These are phyloP conservation scores for Phytophthora hibernalis DNA, from an alignment of 352 stramenopile genomes.

Conservation along the genomic window DNA sequence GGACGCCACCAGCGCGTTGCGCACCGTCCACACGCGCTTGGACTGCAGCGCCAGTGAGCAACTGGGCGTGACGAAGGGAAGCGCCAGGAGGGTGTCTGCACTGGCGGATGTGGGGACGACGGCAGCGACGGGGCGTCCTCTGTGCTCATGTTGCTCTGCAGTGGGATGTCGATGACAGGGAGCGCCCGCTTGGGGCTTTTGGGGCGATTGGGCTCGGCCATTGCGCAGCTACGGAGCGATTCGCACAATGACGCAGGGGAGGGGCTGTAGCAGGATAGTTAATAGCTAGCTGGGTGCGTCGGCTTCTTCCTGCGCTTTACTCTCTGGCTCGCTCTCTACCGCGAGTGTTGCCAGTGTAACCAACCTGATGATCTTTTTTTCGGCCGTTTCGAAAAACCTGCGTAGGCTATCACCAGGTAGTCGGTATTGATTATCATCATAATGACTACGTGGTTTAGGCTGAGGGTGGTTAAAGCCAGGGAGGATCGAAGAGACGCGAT, in stretches of 20 bases:
- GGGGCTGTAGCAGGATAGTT: too few species aligned
- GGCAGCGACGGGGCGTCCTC: constrained; percentile 58
- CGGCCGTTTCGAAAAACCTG: background rate
- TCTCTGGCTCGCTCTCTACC: constrained; percentile 36
- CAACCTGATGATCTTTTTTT: constrained; percentile 36
- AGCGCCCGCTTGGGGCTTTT: constrained; percentile 10
- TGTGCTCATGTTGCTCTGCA: constrained; percentile 61
- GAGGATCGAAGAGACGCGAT: background rate
- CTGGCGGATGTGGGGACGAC: constrained; percentile 57
- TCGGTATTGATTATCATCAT: too few species aligned
- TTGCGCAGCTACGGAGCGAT: constrained; percentile 1
- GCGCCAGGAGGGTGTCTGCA: constrained; percentile 52
- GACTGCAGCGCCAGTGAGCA: constrained; percentile 73
- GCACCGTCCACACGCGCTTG: constrained; percentile 70
- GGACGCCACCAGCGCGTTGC: constrained; percentile 75
- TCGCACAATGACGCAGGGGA: constrained; percentile 17
- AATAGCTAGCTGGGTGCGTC: background rate
- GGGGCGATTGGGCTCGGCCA: constrained; percentile 24
- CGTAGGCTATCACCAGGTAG: background rate
- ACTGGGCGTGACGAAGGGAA: constrained; percentile 68
- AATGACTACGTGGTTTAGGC: too few species aligned
- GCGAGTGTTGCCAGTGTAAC: constrained; percentile 35
- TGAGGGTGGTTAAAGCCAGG: background rate
- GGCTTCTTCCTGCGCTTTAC: constrained; percentile 4
- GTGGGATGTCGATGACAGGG: constrained; percentile 40